A percentile compares a stretch with the other conserved stretches of the same genome.
Conservation (phyloP, 2,329 filamentous ascomycete species). For the Epichloe amarillans region DNA sequence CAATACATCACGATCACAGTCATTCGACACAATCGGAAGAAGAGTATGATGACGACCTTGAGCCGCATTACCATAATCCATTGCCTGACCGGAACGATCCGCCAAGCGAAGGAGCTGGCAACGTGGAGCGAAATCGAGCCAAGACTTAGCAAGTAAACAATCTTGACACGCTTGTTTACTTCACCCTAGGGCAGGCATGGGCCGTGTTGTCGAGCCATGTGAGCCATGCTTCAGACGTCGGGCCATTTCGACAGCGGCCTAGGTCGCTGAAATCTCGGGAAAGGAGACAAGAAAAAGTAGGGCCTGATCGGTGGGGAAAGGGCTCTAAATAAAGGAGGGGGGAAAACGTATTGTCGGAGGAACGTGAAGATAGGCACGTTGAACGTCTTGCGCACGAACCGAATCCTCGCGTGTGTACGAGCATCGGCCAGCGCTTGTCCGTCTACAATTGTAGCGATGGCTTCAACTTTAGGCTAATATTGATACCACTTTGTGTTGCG, state of each 20-base stretch:
- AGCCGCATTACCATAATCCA: constrained; percentile 15
- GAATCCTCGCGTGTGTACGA: not conserved
- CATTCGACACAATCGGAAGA: constrained; percentile 27
- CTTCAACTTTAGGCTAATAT: not conserved
- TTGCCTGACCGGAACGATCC: constrained; percentile 7
- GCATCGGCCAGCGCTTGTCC: not conserved
- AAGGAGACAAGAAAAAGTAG: too few species aligned
- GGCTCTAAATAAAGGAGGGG: not conserved
- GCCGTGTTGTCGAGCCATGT: not conserved
- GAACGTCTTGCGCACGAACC: not conserved
- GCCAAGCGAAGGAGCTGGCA: constrained; percentile 7
- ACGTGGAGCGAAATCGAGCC: constrained; percentile 6
- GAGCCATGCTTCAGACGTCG: not conserved
- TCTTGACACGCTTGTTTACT: not conserved
- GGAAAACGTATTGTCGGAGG: not conserved
- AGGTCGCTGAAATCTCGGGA: not conserved
- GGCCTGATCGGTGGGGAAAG: constrained; percentile 3
- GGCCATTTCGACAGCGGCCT: not conserved
- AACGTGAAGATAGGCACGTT: not conserved
- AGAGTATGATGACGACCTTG: constrained; percentile 23
- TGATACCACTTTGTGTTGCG: not conserved
- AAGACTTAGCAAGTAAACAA: constrained; percentile 5
- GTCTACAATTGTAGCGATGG: not conserved
- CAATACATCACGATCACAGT: constrained; percentile 15
- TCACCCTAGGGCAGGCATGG: not conserved